phyloP scores from a whole-genome alignment of 106 monocot genomes.

The Iris macrosiphon region DNA sequence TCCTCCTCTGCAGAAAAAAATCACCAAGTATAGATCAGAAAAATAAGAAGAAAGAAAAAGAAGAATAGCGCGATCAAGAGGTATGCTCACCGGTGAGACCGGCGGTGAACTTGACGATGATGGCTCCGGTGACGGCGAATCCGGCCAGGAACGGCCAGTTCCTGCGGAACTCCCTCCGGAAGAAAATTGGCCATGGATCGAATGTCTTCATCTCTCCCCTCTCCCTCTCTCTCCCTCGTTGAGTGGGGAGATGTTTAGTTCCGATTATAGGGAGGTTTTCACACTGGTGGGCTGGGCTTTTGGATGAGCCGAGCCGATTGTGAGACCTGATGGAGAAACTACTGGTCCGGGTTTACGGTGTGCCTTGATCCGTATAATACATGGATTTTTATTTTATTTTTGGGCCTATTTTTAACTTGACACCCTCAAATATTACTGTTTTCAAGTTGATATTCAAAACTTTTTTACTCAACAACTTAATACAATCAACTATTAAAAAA shows the following conservation, averaged over 20 bases:
- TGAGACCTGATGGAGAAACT: no score
- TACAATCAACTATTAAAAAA: no score
- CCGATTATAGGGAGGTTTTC: not conserved
- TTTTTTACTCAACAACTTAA: no score
- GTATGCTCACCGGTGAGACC: slow-evolving; percentile 27
- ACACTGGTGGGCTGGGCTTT: not conserved
- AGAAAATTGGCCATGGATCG: slow-evolving; percentile 68
- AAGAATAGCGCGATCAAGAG: not conserved
- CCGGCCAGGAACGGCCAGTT: slow-evolving; percentile 59
- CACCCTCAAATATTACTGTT: no score
- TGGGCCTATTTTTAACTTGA: no score
- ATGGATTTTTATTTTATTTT: no score
- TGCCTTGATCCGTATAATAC: no score
- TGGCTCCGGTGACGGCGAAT: slow-evolving; percentile 47
- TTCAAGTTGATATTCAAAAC: no score
- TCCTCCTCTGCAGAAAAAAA: slow-evolving; percentile 38
- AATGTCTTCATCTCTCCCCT: slow-evolving; percentile 37
- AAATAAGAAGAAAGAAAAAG: not conserved
- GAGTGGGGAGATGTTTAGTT: not conserved
- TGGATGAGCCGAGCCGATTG: not conserved
- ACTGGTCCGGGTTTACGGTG: no score
- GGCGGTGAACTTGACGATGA: slow-evolving; percentile 41
- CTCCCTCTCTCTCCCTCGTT: not conserved
- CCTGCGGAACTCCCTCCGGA: slow-evolving; percentile 34
- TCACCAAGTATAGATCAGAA: not conserved